Base-by-base conservation (phyloP, 164 flowering plant genomes). In the Nymphaea thermarum region DNA sequence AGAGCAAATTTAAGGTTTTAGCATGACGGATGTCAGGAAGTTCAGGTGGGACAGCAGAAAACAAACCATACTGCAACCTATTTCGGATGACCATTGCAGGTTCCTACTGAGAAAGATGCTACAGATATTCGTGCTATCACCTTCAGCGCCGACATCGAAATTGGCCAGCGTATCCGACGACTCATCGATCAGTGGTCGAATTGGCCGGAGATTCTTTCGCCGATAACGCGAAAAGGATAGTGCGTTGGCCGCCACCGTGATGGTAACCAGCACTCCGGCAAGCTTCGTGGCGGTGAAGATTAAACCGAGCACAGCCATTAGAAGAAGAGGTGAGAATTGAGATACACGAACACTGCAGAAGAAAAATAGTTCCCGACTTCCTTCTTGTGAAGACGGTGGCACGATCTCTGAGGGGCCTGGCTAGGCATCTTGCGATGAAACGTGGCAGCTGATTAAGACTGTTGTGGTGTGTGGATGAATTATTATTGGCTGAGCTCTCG, bases 231-330 rank as follows among this genome's bases (percentile, higher is more conserved):
- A 78, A 80, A 71, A 94, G 10, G 98, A 91, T 82, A 86, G 78
- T 47, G 84, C 93, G 71, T 94, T 94, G 70, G 95, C 95, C 0
- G 95, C 91, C 42, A 94, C 83, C 18, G 87, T 84, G 60, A 88
- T 65, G 3, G 95, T 81, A 17, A 80, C 86, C 59, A 91, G 51
- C 7, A 87, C 18, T 63, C 93, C 98, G 74, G 97, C 96, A 74
- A 94, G 77, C 79, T 94, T 89, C 64, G 98, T 84, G 67, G 90
- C 97, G 66, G 88, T 4, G 2, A 87, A 74, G 72, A 90, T 77
- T 3, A 93, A 62, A 25, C 83, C 68, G 5, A 75, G 62, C 3
- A 82, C 15, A 65, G 85, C 69, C 98, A 92, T 91, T 7, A 47
- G 55, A 47, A 12, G 12, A 2, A 47, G 55, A 47, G 55, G 36